These are phyloP conservation scores for Hyaloraphidium curvatum DNA, from an alignment of 192 early-diverging fungal species.

Conservation along the genomic window DNA sequence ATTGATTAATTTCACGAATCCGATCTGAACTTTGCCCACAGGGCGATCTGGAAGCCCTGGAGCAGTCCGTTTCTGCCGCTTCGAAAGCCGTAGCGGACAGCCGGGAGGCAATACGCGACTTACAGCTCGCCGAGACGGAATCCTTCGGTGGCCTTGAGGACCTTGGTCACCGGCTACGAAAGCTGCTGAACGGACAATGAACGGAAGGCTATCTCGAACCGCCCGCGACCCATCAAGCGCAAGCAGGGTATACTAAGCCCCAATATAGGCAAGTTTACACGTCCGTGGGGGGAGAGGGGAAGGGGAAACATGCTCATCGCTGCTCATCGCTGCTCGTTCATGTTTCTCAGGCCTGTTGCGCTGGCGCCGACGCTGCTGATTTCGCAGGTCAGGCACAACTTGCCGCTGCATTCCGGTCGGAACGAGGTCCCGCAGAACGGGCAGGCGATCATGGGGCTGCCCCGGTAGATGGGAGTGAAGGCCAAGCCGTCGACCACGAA, in stretches of 20 bases:
- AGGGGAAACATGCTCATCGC: not conserved
- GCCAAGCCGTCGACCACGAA: slow-evolving; percentile 73
- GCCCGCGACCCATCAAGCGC: not conserved
- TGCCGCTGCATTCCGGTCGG: slow-evolving; percentile 59
- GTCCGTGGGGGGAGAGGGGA: not conserved
- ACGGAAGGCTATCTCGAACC: not conserved
- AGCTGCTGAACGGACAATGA: not conserved
- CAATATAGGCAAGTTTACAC: not conserved
- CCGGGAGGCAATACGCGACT: too few relatives aligned
- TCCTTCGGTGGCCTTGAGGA: not conserved
- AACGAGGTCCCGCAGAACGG: slow-evolving; percentile 75
- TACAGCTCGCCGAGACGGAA: too few relatives aligned
- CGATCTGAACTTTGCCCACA: too few relatives aligned
- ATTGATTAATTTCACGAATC: too few relatives aligned
- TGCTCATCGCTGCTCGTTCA: not conserved
- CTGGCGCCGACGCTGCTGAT: slow-evolving; percentile 63
- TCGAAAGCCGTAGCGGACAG: too few relatives aligned
- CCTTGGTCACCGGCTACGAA: not conserved
- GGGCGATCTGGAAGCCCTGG: too few relatives aligned
- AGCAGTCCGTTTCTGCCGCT: too few relatives aligned
- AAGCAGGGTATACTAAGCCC: not conserved
- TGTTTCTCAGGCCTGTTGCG: slow-evolving; percentile 45
- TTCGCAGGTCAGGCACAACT: slow-evolving; percentile 72
- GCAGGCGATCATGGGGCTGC: slow-evolving; percentile 57
- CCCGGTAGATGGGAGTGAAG: slow-evolving; percentile 76